Percentiles rank a stretch among this genome's conserved stretches.
These are phyloP conservation scores for Neurospora crassa DNA, from an alignment of 2,329 filamentous ascomycete species.

Conservation along the genomic window DNA sequence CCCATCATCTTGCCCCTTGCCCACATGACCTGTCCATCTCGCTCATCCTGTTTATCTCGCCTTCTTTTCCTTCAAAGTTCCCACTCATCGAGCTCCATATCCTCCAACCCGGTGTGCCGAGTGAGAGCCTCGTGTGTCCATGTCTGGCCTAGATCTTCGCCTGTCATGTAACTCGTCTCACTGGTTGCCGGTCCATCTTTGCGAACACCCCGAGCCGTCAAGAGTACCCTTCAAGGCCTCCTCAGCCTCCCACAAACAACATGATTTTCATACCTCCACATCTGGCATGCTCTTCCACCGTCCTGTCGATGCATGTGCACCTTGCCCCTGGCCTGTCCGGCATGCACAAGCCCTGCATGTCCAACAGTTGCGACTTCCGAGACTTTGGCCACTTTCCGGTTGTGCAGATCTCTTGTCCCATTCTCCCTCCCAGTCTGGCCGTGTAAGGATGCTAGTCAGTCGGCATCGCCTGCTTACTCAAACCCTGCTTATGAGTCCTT, in stretches of 20 bases:
- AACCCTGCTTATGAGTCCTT: background rate
- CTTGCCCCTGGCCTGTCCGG: background rate
- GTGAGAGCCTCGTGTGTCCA: background rate
- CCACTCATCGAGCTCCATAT: background rate
- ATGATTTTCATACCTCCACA: background rate
- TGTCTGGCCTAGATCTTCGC: background rate
- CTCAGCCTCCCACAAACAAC: background rate
- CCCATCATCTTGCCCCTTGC: background rate
- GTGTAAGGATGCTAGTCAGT: background rate
- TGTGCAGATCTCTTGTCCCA: background rate
- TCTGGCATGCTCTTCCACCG: background rate
- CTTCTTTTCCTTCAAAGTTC: background rate
- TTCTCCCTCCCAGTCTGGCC: background rate
- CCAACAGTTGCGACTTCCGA: background rate
- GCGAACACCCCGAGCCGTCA: background rate
- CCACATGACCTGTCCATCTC: background rate
- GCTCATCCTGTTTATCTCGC: background rate
- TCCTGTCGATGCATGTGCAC: background rate
- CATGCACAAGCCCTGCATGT: background rate
- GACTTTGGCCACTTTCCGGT: background rate
- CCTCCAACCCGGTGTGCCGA: background rate
- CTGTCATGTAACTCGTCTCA: background rate
- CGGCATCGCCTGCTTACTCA: background rate
- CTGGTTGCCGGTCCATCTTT: background rate
- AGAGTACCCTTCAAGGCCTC: background rate